Evolutionary conservation across 305 asterid species (phyloP).

Genomic region (Vinca major): DNA sequence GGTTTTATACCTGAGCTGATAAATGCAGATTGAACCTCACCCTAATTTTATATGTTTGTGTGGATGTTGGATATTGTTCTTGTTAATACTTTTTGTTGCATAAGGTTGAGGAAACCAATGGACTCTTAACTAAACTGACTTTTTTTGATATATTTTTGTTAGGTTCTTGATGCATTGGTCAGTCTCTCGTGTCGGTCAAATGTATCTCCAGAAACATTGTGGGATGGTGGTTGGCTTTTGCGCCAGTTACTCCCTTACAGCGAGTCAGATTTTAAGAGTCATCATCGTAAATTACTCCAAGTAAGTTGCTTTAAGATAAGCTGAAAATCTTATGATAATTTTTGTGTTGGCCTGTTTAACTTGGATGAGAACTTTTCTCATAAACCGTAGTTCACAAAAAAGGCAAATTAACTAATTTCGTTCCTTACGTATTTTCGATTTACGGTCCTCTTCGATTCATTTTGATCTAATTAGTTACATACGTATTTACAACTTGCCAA

Average conservation of each 20-base stretch:
- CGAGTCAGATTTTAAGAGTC: constrained; percentile 58
- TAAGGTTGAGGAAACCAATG: not conserved
- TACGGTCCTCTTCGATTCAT: no score
- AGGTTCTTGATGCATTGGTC: constrained; percentile 95
- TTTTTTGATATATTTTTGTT: constrained; percentile 25
- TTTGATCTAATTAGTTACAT: no score
- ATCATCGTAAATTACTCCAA: constrained; percentile 57
- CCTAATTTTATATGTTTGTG: not conserved
- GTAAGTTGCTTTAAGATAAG: constrained; percentile 36
- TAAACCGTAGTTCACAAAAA: no score
- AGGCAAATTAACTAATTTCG: no score
- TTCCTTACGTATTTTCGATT: no score
- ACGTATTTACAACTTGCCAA: no score
- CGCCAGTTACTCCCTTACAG: constrained; percentile 88
- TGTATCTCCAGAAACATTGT: constrained; percentile 85
- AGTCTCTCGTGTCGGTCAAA: constrained; percentile 80
- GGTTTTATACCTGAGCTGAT: not conserved
- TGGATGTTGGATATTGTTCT: not conserved
- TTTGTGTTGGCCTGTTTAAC: no score
- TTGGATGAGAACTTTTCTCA: no score
- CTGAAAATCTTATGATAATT: not conserved
- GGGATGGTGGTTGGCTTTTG: constrained; percentile 99
- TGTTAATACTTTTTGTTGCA: not conserved
- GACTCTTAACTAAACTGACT: constrained; percentile 10
- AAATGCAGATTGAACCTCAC: not conserved